Evolutionary conservation across 345 rosid genomes (phyloP), one percentile per base, ranked within the genome.

Genomic region (Hibiscus syriacus): DNA sequence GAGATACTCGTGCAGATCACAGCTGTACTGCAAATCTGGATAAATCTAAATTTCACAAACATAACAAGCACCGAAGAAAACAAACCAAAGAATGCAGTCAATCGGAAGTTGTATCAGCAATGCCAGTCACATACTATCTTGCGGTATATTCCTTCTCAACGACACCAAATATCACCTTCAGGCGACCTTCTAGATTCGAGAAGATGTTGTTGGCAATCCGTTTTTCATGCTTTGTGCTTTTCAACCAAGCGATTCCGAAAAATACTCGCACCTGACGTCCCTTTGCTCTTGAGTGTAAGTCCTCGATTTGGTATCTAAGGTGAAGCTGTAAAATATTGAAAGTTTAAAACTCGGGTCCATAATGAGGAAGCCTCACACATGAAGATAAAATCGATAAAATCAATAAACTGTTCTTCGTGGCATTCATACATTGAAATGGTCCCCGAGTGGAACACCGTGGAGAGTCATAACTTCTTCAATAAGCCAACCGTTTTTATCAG

Each of bases 381-480:
- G 49, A 19, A 34, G 53, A 29, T 38, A 25, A 27, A 52, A 12
- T 36, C 12, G 45, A 14, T 0, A 48, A 36, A 25, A 67, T n/a
- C n/a, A n/a, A n/a, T n/a, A 52, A 32, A 27, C 59, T 12, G 6
- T 6, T 36, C 26, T 32, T 56, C 27, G 8, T 68, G 46, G 61
- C 19, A 64, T 48, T 48, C 84, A 3, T 86, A 89, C 92, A 74
- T 81, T 90, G 70, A 87, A 93, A 70, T 85, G 82, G 84, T 93
- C 97, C 60, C 96, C 96, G 14, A 90, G 87, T 17, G 97, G 97
- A 67, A 93, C 85, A 72, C 94, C 94, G 68, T 93, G 96, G 66
- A 93, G 89, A 55, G 97, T 86, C 90, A 89, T 81, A 53, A 93
- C 92, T 83, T 93, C 97, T 80, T 93, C 94, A 2, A 89, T 78